These are phyloP conservation scores for Crinitomyces ghanaensis DNA, from an alignment of 805 yeast genomes.

Conservation along the genomic window DNA sequence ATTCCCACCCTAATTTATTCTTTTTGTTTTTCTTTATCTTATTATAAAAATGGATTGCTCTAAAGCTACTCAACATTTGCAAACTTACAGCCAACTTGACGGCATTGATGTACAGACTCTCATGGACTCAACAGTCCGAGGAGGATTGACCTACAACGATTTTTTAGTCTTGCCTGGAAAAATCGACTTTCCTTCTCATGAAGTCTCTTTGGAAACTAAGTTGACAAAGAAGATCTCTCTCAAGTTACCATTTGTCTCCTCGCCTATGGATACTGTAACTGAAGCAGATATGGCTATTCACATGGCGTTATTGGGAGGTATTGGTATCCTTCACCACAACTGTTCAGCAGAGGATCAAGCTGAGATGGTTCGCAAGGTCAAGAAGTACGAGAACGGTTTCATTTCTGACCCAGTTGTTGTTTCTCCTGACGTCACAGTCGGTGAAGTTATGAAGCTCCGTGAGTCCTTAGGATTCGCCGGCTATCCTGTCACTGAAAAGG, in stretches of 20 bases:
- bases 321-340: conserved; percentile 97
- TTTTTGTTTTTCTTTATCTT: background rate
- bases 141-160: conserved; percentile 97
- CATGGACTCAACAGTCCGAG: conserved; percentile 83
- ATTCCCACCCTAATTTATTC: too few relatives aligned
- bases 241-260: conserved; percentile 90
- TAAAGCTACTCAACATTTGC: conserved; percentile 55
- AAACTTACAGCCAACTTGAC: conserved; percentile 59
- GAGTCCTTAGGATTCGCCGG: conserved; percentile 81
- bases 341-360: conserved; percentile 96
- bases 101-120: conserved; percentile 75
- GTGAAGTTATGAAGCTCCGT: conserved; percentile 65
- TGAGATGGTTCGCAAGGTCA: conserved; percentile 93
- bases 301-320: conserved; percentile 98
- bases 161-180: conserved; percentile 92
- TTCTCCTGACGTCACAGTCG: conserved; percentile 64
- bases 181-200: conserved; percentile 73
- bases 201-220: conserved; percentile 69
- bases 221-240: conserved; percentile 85
- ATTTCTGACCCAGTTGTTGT: conserved; percentile 89
- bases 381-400: conserved; percentile 95
- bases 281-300: conserved; percentile 96
- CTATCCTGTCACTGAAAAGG: conserved; percentile 95
- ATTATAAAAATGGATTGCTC: conserved; percentile 1
- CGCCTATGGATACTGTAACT: conserved; percentile 99